phyloP scores from a whole-genome alignment of 257 asterid species.

The Petunia secreta region DNA sequence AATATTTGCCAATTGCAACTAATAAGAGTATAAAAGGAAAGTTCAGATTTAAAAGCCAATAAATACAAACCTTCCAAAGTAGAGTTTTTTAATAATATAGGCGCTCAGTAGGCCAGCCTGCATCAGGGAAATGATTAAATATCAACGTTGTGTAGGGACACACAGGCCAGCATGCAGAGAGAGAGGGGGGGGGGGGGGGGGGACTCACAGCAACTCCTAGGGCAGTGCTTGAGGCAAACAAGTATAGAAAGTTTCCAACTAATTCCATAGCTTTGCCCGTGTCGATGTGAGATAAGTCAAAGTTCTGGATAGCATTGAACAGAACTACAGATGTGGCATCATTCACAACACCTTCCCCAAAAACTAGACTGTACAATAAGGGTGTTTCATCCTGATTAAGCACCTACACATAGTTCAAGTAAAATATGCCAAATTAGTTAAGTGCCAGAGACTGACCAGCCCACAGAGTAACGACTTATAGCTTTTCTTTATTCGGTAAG shows the following conservation, averaged over 20 bases:
- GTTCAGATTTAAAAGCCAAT: neutral
- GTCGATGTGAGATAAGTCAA: conserved; percentile 79
- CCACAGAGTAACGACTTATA: neutral
- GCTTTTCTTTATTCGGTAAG: neutral
- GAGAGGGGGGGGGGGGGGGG: conserved; percentile 26
- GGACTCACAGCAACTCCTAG: conserved; percentile 81
- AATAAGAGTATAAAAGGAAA: neutral
- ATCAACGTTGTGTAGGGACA: neutral
- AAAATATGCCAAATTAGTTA: conserved; percentile 24
- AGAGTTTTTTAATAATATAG: conserved; percentile 83
- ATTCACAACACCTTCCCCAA: conserved; percentile 98
- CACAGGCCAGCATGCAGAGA: neutral
- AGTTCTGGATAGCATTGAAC: conserved; percentile 92
- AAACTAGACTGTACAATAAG: conserved; percentile 90
- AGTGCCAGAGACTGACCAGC: neutral
- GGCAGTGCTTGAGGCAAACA: conserved; percentile 73
- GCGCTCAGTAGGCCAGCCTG: conserved; percentile 97
- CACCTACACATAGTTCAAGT: conserved; percentile 56
- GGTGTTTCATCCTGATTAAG: conserved; percentile 98
- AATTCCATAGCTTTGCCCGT: conserved; percentile 60
- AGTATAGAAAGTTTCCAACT: conserved; percentile 76
- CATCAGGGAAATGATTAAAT: conserved; percentile 34
- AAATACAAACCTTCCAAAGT: conserved; percentile 82
- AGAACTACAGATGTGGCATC: conserved; percentile 98
- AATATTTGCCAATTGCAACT: neutral